A percentile compares a stretch with the other conserved stretches of the same genome.
phyloP scores from a whole-genome alignment of 768 basidiomycete species.

The Astraeus odoratus region DNA sequence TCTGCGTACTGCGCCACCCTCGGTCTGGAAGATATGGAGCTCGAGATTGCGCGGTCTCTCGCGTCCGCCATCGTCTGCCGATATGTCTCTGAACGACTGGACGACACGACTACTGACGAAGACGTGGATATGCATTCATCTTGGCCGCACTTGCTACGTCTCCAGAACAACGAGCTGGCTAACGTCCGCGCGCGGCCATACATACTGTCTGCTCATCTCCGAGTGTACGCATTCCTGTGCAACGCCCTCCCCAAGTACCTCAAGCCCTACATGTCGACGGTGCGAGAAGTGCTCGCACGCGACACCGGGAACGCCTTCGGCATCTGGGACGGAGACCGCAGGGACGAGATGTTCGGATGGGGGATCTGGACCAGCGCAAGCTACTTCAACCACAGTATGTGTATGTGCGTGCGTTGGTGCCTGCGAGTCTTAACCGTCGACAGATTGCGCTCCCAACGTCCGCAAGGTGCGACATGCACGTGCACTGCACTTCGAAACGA shows the following conservation, averaged over 20 bases:
- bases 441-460: slow-evolving; percentile 50
- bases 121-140: slow-evolving; percentile 2
- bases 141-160: slow-evolving; percentile 46
- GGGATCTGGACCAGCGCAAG: slow-evolving; percentile 54
- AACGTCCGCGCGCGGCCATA: slow-evolving; percentile 42
- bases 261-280: slow-evolving; percentile 33
- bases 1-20: slow-evolving; percentile 20
- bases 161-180: slow-evolving; percentile 52
- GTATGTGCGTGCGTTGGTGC: not conserved
- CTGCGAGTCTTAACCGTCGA: no score
- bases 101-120: slow-evolving; percentile 1
- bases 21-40: slow-evolving; percentile 44
- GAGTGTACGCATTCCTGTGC: slow-evolving; percentile 48
- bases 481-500: slow-evolving; percentile 41
- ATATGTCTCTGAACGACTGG: slow-evolving; percentile 21
- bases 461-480: slow-evolving; percentile 39
- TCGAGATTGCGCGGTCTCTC: slow-evolving; percentile 54
- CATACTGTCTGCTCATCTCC: slow-evolving; percentile 45
- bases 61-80: slow-evolving; percentile 43
- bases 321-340: slow-evolving; percentile 49
- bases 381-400: slow-evolving; percentile 62
- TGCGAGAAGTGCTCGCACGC: slow-evolving; percentile 49
- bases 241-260: slow-evolving; percentile 27
- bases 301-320: slow-evolving; percentile 66
- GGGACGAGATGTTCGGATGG: slow-evolving; percentile 59